phyloP scores from a whole-genome alignment of 768 basidiomycete genomes.

The Mrakia hoshinonis region DNA sequence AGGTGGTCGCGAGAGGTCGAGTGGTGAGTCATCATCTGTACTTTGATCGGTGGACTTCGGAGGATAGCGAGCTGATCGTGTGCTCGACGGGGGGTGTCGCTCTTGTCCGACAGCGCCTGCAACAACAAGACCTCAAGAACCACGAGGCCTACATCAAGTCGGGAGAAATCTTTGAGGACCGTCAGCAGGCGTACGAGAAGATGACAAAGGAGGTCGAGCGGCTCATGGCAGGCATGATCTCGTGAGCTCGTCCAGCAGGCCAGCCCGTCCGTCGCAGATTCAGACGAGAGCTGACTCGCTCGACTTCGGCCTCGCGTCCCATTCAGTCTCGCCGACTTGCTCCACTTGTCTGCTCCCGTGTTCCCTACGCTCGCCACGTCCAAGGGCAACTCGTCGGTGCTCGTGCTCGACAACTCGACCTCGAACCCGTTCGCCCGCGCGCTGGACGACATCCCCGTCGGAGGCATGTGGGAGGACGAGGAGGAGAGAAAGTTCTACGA shows the following conservation, averaged over 20 bases:
- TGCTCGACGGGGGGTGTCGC: not conserved
- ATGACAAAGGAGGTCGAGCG: slow-evolving; percentile 96
- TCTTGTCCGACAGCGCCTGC: slow-evolving; percentile 57
- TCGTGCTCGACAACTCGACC: slow-evolving; percentile 26
- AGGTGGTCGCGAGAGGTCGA: slow-evolving; percentile 22
- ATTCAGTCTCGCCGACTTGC: slow-evolving; percentile 74
- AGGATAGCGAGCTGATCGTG: not conserved
- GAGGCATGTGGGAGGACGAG: slow-evolving; percentile 96
- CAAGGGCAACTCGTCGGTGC: slow-evolving; percentile 22
- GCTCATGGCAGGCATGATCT: slow-evolving; percentile 53
- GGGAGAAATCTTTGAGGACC: slow-evolving; percentile 97
- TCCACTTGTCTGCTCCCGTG: slow-evolving; percentile 68
- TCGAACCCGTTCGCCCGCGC: slow-evolving; percentile 28
- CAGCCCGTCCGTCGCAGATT: slow-evolving; percentile 10
- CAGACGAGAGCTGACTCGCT: slow-evolving; percentile 5
- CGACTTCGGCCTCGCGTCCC: not conserved
- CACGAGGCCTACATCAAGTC: slow-evolving; percentile 99
- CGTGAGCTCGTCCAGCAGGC: slow-evolving; percentile 7
- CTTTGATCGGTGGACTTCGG: not conserved
- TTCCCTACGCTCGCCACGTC: slow-evolving; percentile 53
- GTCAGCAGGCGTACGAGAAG: slow-evolving; percentile 97
- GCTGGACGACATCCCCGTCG: slow-evolving; percentile 35
- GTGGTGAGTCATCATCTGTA: not conserved
- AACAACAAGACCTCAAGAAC: slow-evolving; percentile 93
- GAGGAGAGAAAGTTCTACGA: slow-evolving; percentile 92